A percentile compares a stretch with the other conserved stretches of the same genome.
These are phyloP conservation scores for Pyrenochaeta sp. DNA, from an alignment of 2,329 filamentous ascomycete genomes.

Conservation along the genomic window DNA sequence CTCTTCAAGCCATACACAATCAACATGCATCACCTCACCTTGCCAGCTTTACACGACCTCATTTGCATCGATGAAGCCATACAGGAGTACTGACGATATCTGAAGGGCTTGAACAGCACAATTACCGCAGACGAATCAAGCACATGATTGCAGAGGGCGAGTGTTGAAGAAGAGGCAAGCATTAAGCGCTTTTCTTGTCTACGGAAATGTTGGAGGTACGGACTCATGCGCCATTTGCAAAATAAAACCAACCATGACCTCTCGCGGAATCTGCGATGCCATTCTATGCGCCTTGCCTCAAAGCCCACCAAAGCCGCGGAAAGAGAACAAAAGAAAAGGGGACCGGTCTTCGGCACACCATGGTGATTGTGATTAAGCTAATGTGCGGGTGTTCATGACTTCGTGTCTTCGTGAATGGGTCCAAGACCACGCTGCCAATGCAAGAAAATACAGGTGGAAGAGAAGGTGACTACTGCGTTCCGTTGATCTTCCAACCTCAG, in stretches of 20 bases:
- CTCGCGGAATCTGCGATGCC: conserved; percentile 25
- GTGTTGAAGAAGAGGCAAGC: conserved; percentile 25
- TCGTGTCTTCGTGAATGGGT: conserved; percentile 47
- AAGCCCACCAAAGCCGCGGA: conserved; percentile 17
- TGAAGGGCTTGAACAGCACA: too few species aligned
- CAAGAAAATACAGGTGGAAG: conserved; percentile 42
- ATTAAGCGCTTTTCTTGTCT: conserved; percentile 35
- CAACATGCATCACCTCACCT: too few species aligned
- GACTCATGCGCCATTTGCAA: conserved; percentile 9
- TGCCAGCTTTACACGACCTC: too few species aligned
- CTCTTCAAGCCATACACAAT: too few species aligned
- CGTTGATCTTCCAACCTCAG: not conserved
- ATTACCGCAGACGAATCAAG: not conserved
- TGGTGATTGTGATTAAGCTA: conserved; percentile 30
- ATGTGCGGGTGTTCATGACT: conserved; percentile 42
- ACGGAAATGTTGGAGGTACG: conserved; percentile 13
- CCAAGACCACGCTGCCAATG: conserved; percentile 39
- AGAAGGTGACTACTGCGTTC: conserved; percentile 18
- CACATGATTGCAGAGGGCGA: not conserved
- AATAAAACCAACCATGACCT: conserved; percentile 4
- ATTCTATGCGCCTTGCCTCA: conserved; percentile 29
- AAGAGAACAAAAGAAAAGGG: conserved; percentile 18
- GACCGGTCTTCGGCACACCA: conserved; percentile 16
- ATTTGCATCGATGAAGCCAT: too few species aligned
- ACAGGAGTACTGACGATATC: too few species aligned